A percentile compares a stretch with the other conserved stretches of the same genome.
Conservation (phyloP, 108 stramenopile species). For the Cyclotella cryptica region DNA sequence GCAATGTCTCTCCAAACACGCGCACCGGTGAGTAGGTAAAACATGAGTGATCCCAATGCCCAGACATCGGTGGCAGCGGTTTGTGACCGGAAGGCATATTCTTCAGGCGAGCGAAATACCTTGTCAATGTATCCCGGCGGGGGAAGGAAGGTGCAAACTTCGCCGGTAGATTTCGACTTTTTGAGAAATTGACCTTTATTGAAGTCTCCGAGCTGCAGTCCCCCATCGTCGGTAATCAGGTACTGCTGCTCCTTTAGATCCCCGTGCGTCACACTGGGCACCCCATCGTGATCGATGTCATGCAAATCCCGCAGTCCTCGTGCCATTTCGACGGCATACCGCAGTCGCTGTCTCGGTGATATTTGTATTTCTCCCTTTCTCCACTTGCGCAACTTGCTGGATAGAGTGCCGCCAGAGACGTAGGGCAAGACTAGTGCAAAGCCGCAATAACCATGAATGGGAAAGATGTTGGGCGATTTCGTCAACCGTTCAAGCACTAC, state of each 20-base stretch:
- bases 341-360: constrained; percentile 16
- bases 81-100: constrained; percentile 44
- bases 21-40: constrained; percentile 30
- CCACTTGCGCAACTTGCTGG: constrained; percentile 14
- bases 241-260: constrained; percentile 51
- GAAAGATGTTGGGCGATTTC: constrained; percentile 26
- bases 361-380: constrained; percentile 16
- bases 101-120: constrained; percentile 50
- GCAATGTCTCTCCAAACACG: constrained; percentile 31
- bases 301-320: constrained; percentile 45
- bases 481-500: constrained; percentile 49
- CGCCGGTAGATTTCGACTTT: constrained; percentile 17
- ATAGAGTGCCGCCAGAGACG: constrained; percentile 34
- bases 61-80: constrained; percentile 54
- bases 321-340: constrained; percentile 38
- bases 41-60: constrained; percentile 52
- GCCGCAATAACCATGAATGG: constrained; percentile 46
- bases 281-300: constrained; percentile 49
- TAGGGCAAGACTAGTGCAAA: constrained; percentile 37
- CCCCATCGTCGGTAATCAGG: constrained; percentile 30
- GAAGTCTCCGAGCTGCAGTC: constrained; percentile 48
- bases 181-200: constrained; percentile 46
- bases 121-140: constrained; percentile 34
- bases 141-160: constrained; percentile 49
- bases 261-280: constrained; percentile 50